These are phyloP conservation scores for Thuidium tamariscinum DNA, from an alignment of 225 moss, liverwort and hornwort genomes.

Conservation along the genomic window DNA sequence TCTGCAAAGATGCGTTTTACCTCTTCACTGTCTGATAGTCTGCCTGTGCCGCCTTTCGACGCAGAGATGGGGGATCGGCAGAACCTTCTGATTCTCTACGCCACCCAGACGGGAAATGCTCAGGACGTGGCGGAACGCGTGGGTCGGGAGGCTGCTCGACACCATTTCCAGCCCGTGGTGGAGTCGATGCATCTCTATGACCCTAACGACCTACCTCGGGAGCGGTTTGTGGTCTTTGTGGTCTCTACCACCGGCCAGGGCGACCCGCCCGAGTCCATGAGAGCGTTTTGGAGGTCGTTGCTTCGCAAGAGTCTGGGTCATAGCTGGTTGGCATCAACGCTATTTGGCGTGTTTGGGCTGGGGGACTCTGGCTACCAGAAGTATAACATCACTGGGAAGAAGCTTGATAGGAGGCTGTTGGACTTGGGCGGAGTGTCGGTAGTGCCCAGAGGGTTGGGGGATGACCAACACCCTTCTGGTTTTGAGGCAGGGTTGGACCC, in stretches of 20 bases:
- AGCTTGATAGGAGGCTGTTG: conserved; percentile 77
- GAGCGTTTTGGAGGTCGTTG: conserved; percentile 72
- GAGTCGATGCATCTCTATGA: conserved; percentile 64
- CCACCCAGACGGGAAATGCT: conserved; percentile 93
- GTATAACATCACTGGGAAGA: conserved; percentile 87
- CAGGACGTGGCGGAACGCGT: conserved; percentile 93
- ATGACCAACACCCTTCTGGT: conserved; percentile 96
- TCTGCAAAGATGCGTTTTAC: neutral
- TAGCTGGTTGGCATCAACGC: conserved; percentile 46
- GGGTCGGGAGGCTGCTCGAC: conserved; percentile 74
- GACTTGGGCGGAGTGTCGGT: conserved; percentile 69
- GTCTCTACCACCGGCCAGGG: conserved; percentile 95
- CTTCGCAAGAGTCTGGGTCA: conserved; percentile 84
- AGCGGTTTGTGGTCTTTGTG: conserved; percentile 56
- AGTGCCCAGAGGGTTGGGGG: conserved; percentile 70
- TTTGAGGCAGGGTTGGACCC: conserved; percentile 96
- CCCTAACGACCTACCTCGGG: conserved; percentile 39
- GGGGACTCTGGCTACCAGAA: conserved; percentile 97
- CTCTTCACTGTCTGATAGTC: neutral
- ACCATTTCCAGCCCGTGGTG: conserved; percentile 52
- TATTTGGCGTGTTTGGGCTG: conserved; percentile 77
- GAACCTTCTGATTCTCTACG: conserved; percentile 67
- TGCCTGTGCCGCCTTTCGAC: neutral
- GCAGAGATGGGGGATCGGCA: conserved; percentile 49
- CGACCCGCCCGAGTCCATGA: conserved; percentile 81